Evolutionary conservation across 2,329 filamentous ascomycete species (phyloP).

Genomic region (Venturia effusa): DNA sequence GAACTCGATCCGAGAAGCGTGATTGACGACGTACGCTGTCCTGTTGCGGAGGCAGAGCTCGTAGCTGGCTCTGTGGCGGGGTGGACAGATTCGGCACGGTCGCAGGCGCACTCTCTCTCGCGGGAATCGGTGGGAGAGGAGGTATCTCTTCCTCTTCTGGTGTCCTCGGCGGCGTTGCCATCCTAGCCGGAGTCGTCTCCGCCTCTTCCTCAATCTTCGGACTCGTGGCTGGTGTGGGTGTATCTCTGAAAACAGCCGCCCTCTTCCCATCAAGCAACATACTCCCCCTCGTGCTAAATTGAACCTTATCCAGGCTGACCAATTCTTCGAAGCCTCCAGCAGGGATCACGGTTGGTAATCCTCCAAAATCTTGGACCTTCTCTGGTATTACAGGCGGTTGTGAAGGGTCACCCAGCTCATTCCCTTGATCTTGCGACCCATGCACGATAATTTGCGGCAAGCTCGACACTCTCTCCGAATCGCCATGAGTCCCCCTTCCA

Average conservation of each 20-base stretch:
- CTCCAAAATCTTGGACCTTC: slow-evolving; percentile 16
- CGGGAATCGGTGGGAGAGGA: not conserved
- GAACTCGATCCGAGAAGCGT: slow-evolving; percentile 21
- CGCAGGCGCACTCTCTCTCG: not conserved
- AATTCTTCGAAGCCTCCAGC: slow-evolving; percentile 43
- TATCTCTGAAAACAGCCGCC: not conserved
- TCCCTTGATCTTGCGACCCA: slow-evolving; percentile 22
- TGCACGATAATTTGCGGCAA: slow-evolving; percentile 36
- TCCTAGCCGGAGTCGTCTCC: slow-evolving; percentile 12
- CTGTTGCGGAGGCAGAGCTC: not conserved
- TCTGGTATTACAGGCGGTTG: not conserved
- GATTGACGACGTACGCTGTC: not conserved
- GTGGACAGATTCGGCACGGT: not conserved
- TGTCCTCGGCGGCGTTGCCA: slow-evolving; percentile 10
- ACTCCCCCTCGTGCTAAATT: slow-evolving; percentile 51
- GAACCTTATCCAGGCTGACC: slow-evolving; percentile 37
- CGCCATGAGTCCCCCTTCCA: not conserved
- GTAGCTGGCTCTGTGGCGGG: not conserved
- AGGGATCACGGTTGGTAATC: slow-evolving; percentile 45
- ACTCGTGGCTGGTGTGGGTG: not conserved
- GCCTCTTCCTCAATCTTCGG: slow-evolving; percentile 8
- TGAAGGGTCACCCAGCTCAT: not conserved
- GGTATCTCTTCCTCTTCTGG: slow-evolving; percentile 8
- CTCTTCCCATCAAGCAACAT: slow-evolving; percentile 40
- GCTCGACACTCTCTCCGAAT: slow-evolving; percentile 21